These are phyloP conservation scores for Bruguiera gymnorhiza DNA, from an alignment of 345 rosid species.

Conservation along the genomic window DNA sequence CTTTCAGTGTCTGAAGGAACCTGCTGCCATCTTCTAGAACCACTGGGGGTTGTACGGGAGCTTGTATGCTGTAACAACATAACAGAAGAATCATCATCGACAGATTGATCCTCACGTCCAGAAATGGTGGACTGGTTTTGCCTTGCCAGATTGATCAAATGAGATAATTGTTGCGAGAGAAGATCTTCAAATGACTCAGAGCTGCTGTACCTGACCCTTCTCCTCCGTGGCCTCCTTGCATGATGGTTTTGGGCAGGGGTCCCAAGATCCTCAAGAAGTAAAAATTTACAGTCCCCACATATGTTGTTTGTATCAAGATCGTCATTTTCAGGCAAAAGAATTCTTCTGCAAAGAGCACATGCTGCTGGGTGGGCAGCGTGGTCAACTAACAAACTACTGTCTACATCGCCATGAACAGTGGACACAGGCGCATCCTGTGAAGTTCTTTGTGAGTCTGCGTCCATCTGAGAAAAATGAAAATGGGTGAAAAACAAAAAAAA, in stretches of 20 bases:
- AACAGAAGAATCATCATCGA: slow-evolving; percentile 37
- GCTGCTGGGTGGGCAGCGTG: slow-evolving; percentile 31
- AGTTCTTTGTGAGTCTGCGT: slow-evolving; percentile 25
- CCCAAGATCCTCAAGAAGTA: slow-evolving; percentile 64
- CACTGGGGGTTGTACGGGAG: slow-evolving; percentile 50
- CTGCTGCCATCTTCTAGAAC: slow-evolving; percentile 63
- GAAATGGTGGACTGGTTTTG: slow-evolving; percentile 44
- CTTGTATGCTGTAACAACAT: slow-evolving; percentile 39
- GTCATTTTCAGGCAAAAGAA: slow-evolving; percentile 44
- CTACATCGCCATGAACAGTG: slow-evolving; percentile 13
- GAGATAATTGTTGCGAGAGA: slow-evolving; percentile 56
- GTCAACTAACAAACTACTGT: slow-evolving; percentile 25
- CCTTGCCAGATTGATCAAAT: slow-evolving; percentile 48
- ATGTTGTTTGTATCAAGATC: slow-evolving; percentile 42
- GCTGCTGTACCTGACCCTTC: slow-evolving; percentile 56
- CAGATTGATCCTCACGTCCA: slow-evolving; percentile 40
- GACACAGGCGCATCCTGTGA: slow-evolving; percentile 9
- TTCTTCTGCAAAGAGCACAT: slow-evolving; percentile 61
- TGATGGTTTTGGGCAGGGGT: slow-evolving; percentile 40
- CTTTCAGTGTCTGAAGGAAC: slow-evolving; percentile 72
- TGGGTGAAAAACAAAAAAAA: slow-evolving; percentile 12
- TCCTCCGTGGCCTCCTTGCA: slow-evolving; percentile 39
- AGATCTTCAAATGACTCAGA: slow-evolving; percentile 57
- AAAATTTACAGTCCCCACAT: slow-evolving; percentile 80
- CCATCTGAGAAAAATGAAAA: slow-evolving; percentile 38